Evolutionary conservation across 208 protist genomes (phyloP).

Genomic region (Leishmania turanica): DNA sequence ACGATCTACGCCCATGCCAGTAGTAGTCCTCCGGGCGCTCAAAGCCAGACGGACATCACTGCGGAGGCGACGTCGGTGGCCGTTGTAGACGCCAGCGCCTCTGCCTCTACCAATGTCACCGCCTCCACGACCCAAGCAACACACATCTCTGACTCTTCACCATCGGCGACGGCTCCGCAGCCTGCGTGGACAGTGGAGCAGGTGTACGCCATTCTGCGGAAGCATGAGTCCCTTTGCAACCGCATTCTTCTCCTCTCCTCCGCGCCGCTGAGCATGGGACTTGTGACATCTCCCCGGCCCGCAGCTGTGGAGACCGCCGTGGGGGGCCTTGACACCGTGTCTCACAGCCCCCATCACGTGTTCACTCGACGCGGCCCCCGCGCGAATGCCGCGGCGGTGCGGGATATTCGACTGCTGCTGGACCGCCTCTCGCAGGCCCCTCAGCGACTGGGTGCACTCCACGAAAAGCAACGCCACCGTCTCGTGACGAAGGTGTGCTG

Average conservation of each 20-base stretch:
- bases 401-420: slow-evolving; percentile 13
- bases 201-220: slow-evolving; percentile 15
- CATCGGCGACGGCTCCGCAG: neutral
- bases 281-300: neutral
- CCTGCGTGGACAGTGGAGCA: slow-evolving; percentile 21
- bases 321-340: neutral
- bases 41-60: neutral
- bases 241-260: slow-evolving; percentile 14
- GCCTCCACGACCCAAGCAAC: neutral
- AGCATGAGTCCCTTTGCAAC: slow-evolving; percentile 11
- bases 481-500: slow-evolving; percentile 24
- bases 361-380: neutral
- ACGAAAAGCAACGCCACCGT: slow-evolving; percentile 20
- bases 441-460: slow-evolving; percentile 10
- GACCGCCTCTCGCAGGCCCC: slow-evolving; percentile 26
- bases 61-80: neutral
- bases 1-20: neutral
- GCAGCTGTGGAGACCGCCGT: neutral
- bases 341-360: slow-evolving; percentile 4
- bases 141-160: neutral
- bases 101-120: neutral
- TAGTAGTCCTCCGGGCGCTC: neutral
- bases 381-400: slow-evolving; percentile 1
- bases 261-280: neutral
- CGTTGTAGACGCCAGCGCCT: neutral